These are phyloP conservation scores for Nepenthes alata DNA, from an alignment of 179 eudicot genomes.

Conservation along the genomic window DNA sequence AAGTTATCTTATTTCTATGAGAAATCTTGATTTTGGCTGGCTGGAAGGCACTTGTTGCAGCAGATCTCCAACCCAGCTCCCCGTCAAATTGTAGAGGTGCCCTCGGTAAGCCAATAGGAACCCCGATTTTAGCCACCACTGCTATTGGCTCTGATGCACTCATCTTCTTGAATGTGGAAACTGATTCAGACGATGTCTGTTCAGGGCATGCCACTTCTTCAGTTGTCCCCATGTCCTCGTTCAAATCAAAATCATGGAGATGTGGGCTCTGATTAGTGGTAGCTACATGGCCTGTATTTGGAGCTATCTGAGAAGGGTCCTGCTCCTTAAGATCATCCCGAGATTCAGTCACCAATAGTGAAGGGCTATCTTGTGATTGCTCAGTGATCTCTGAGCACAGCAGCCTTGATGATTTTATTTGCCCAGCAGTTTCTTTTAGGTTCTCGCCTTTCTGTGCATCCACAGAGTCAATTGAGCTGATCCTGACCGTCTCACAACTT, in stretches of 20 bases:
- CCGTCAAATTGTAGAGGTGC: conserved; percentile 48
- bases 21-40: conserved; percentile 15
- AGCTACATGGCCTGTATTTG: conserved; percentile 8
- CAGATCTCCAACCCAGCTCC: conserved; percentile 40
- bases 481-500: conserved; percentile 11
- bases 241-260: conserved; percentile 32
- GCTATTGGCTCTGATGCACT: conserved; percentile 21
- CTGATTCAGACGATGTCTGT: conserved; percentile 1
- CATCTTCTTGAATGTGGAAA: conserved; percentile 5
- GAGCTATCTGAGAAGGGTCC: conserved; percentile 13
- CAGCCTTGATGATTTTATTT: conserved; percentile 7
- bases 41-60: conserved; percentile 43
- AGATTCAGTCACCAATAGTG: conserved; percentile 4
- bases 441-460: conserved; percentile 10
- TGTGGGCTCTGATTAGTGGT: conserved; percentile 5
- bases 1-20: conserved; percentile 2
- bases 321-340: conserved; percentile 6
- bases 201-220: conserved; percentile 13
- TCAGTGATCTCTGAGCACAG: not conserved
- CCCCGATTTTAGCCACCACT: conserved; percentile 46
- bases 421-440: conserved; percentile 7
- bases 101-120: conserved; percentile 31
- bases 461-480: conserved; percentile 20
- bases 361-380: not conserved
- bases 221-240: conserved; percentile 22